Evolutionary conservation across 306 rosid species (phyloP).

Genomic region (Elaeagnus macrophylla): DNA sequence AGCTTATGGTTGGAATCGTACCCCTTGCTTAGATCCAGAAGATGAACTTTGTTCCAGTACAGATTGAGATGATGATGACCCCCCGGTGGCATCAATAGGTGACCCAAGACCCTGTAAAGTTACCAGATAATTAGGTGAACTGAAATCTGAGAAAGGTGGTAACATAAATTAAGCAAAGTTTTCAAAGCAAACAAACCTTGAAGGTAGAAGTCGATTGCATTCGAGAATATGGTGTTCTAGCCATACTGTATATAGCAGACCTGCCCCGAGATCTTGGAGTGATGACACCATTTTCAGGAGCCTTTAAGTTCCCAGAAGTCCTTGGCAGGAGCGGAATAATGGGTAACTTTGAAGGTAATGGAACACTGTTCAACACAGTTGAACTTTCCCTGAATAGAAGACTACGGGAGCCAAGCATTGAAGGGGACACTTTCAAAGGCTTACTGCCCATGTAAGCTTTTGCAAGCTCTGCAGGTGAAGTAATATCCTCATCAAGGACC

Average conservation of each 20-base stretch:
- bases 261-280: constrained; percentile 77
- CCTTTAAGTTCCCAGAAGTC: constrained; percentile 35
- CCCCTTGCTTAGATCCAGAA: constrained; percentile 55
- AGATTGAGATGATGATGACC: constrained; percentile 46
- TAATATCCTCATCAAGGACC: constrained; percentile 67
- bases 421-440: constrained; percentile 52
- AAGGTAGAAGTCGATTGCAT: constrained; percentile 32
- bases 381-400: constrained; percentile 32
- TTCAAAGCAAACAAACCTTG: constrained; percentile 46
- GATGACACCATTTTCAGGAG: constrained; percentile 57
- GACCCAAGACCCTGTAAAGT: constrained; percentile 38
- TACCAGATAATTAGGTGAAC: constrained; percentile 14
- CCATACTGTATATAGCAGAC: constrained; percentile 86
- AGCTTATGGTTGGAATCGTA: constrained; percentile 20
- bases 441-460: constrained; percentile 88
- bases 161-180: not conserved
- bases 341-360: constrained; percentile 32
- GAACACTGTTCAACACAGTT: constrained; percentile 23
- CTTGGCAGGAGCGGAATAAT: constrained; percentile 43
- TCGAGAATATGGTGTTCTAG: constrained; percentile 72
- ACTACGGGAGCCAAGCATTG: constrained; percentile 34
- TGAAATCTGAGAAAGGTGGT: not conserved
- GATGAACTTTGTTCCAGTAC: constrained; percentile 37
- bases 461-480: constrained; percentile 86
- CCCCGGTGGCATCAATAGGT: constrained; percentile 31